These are phyloP conservation scores for Talaromyces sp. DNA, from an alignment of 2,329 filamentous ascomycete genomes.

Conservation along the genomic window DNA sequence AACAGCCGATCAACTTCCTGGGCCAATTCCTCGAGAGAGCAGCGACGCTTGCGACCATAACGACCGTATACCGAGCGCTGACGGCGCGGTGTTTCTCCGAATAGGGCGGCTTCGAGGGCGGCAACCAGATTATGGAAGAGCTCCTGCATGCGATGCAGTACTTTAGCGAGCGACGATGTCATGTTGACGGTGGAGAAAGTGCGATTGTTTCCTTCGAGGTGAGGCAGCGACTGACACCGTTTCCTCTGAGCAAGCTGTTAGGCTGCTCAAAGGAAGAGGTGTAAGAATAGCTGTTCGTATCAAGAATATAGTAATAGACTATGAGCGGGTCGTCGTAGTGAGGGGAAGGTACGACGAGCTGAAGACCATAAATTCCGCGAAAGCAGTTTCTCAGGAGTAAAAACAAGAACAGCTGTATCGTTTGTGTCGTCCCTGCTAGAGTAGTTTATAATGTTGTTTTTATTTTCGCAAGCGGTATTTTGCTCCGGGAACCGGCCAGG, in stretches of 20 bases:
- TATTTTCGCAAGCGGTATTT: constrained; percentile 10
- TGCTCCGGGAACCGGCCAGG: constrained; percentile 15
- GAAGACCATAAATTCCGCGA: neutral
- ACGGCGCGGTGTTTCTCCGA: constrained; percentile 31
- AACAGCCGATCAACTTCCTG: constrained; percentile 40
- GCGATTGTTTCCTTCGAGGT: neutral
- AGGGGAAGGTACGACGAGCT: constrained; percentile 2
- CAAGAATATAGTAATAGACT: neutral
- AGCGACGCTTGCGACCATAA: constrained; percentile 33
- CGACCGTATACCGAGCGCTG: constrained; percentile 34
- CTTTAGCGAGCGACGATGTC: constrained; percentile 37
- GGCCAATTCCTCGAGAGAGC: constrained; percentile 38
- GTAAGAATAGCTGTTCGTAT: neutral
- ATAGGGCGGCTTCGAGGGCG: constrained; percentile 39
- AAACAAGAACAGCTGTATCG: neutral
- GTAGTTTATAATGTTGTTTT: neutral
- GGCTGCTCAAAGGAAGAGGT: constrained; percentile 12
- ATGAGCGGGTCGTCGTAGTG: neutral
- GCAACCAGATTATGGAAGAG: constrained; percentile 40
- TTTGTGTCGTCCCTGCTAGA: neutral
- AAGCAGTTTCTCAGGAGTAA: neutral
- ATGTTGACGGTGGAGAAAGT: constrained; percentile 25
- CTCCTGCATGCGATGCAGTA: constrained; percentile 41
- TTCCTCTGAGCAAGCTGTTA: constrained; percentile 14
- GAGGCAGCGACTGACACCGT: neutral